Conservation (phyloP, 257 asterid species). For the Nicotiana noctiflora region DNA sequence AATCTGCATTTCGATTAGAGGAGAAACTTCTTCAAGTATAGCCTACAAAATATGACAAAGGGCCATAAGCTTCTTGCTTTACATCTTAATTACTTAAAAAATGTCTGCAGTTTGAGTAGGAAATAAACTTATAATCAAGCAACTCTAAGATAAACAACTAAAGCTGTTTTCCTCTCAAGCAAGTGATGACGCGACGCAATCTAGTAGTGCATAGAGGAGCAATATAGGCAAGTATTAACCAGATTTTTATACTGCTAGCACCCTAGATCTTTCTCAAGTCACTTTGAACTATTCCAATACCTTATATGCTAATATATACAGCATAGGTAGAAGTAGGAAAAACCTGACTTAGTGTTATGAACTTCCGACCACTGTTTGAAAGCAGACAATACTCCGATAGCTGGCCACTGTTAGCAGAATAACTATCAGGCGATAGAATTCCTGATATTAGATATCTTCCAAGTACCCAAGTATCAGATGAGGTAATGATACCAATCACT, state of each 20-base stretch:
- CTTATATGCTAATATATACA: neutral
- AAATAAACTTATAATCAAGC: neutral
- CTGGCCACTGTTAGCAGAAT: slow-evolving; percentile 18
- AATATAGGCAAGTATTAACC: neutral
- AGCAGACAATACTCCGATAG: slow-evolving; percentile 51
- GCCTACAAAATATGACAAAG: neutral
- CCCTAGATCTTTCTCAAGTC: neutral
- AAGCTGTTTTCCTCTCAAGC: neutral
- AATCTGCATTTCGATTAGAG: slow-evolving; percentile 50
- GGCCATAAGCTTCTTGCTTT: neutral
- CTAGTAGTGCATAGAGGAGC: neutral
- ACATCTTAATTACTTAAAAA: neutral
- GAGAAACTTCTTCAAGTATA: slow-evolving; percentile 27
- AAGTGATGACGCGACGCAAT: neutral
- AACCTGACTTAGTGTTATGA: slow-evolving; percentile 68
- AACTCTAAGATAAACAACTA: neutral
- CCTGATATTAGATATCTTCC: slow-evolving; percentile 54
- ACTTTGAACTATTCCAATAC: neutral
- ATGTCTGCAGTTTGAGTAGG: neutral
- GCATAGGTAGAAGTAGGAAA: too few relatives aligned
- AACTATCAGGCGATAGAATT: slow-evolving; percentile 33
- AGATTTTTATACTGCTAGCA: neutral
- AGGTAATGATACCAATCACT: slow-evolving; percentile 50
- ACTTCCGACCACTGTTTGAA: slow-evolving; percentile 64
- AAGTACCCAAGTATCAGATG: slow-evolving; percentile 53